Base-by-base conservation (phyloP, 2,329 filamentous ascomycete genomes). In the Fusarium xyrophilum region DNA sequence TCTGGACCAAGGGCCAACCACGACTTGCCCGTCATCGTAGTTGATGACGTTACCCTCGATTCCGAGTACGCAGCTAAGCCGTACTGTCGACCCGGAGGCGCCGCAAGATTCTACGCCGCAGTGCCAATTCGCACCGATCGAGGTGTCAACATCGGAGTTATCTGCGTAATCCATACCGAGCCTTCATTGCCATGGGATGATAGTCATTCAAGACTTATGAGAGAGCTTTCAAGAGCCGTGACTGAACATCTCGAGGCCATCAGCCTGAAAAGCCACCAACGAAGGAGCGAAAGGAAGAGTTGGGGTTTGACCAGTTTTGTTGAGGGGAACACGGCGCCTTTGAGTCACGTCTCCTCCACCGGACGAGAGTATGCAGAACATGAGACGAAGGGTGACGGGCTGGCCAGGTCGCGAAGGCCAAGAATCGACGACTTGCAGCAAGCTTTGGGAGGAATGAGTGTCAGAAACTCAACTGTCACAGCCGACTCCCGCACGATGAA, bases 61-160 rank as follows among this genome's bases (percentile, higher is more conserved):
- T 52, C 72, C 5, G 73, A 76, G 2, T 80, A 79, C 43, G 59
- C 64, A 9, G 33, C 56, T 21, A 71, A 73, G 7, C 57, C 72
- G 0, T 76, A 73, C 19, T 73, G 75, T 14, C 66, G 56, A 12
- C 55, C 60, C 0, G 71, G 75, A 28, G 68, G 71, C 0, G 60
- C 63, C 3, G 70, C 73, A 19, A 70, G 75, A 3, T 83, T 83
- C 56, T 83, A 82, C 43, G 80, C 80, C 0, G 81, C 75, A 0
- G 78, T 81, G 0, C 81, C 82, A 4, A 81, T 83, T 15, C 76
- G 79, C 0, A 79, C 79, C 0, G 75, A 69, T 0, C 68, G 74
- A 6, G 81, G 80, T 21, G 77, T 82, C 59, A 80, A 82, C 51
- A 83, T 83, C 7, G 82, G 81, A 6, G 77, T 79, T 1, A 78